phyloP scores from a whole-genome alignment of 2,329 filamentous ascomycete species.

The Drechslerella stenobrocha region DNA sequence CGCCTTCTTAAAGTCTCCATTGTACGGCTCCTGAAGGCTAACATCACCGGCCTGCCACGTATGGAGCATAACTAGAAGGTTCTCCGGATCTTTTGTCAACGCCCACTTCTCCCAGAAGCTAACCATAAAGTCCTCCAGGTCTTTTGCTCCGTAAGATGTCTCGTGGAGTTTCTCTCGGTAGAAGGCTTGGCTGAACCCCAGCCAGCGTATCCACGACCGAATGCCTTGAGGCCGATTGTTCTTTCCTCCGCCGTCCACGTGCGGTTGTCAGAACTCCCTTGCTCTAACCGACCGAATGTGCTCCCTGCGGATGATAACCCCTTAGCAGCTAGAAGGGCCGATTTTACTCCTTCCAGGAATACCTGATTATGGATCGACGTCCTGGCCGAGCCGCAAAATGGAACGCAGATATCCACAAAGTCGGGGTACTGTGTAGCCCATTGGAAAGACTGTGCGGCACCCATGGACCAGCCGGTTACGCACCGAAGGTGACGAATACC shows the following conservation, averaged over 20 bases:
- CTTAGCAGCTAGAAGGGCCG: conserved; percentile 63
- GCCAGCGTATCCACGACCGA: conserved; percentile 75
- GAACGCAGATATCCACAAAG: conserved; percentile 67
- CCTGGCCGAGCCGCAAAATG: conserved; percentile 68
- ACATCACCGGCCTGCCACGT: conserved; percentile 78
- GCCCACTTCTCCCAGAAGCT: conserved; percentile 78
- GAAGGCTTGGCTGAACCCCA: conserved; percentile 79
- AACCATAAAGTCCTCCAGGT: conserved; percentile 73
- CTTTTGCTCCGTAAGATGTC: conserved; percentile 66
- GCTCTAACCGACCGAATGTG: conserved; percentile 57
- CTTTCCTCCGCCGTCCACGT: conserved; percentile 63
- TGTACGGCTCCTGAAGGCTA: conserved; percentile 69
- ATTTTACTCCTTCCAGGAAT: conserved; percentile 68
- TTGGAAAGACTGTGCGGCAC: conserved; percentile 68
- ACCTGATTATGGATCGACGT: conserved; percentile 70
- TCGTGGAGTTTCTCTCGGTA: conserved; percentile 65
- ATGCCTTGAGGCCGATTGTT: conserved; percentile 67
- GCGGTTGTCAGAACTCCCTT: conserved; percentile 56
- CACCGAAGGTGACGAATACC: conserved; percentile 65
- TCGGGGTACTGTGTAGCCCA: conserved; percentile 67
- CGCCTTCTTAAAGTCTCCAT: conserved; percentile 67
- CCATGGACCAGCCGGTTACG: conserved; percentile 73
- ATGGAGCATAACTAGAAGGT: conserved; percentile 72
- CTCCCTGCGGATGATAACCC: conserved; percentile 53
- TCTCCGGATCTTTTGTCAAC: conserved; percentile 72